Percentiles rank a stretch among this genome's conserved stretches.
Evolutionary conservation across 2,329 filamentous ascomycete genomes (phyloP).

Genomic region (Eurotiales sp.): DNA sequence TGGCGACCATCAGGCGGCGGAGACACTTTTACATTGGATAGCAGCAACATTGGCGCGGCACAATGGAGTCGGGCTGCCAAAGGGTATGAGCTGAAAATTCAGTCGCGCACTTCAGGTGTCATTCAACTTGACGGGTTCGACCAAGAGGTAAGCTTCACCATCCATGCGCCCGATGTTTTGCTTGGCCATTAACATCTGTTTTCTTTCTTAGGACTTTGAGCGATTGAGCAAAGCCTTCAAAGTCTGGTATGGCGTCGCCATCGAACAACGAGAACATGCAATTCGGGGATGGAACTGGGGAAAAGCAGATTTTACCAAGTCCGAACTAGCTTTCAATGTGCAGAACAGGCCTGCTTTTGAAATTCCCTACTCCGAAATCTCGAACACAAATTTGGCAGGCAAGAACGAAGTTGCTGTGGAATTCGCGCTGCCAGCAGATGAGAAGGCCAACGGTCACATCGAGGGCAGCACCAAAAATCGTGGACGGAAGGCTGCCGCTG

Average conservation of each 20-base stretch:
- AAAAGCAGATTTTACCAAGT: conserved; percentile 93
- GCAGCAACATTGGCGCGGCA: conserved; percentile 75
- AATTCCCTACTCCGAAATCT: conserved; percentile 94
- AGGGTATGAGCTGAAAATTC: conserved; percentile 89
- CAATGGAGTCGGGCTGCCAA: conserved; percentile 94
- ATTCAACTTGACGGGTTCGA: conserved; percentile 94
- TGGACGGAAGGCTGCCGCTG: conserved; percentile 85
- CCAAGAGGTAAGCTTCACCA: conserved; percentile 60
- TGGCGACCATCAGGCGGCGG: conserved; percentile 89
- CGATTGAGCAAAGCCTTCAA: conserved; percentile 91
- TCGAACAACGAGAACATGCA: conserved; percentile 91
- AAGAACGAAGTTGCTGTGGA: conserved; percentile 98
- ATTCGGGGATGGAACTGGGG: conserved; percentile 99
- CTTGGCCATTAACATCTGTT: neutral
- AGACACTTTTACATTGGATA: conserved; percentile 90
- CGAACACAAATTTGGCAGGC: conserved; percentile 94
- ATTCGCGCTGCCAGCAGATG: conserved; percentile 72
- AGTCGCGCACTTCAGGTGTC: conserved; percentile 77
- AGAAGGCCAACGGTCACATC: conserved; percentile 66
- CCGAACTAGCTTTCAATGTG: conserved; percentile 93
- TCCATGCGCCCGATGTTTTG: neutral
- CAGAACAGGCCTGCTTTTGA: conserved; percentile 96
- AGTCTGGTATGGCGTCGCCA: conserved; percentile 91
- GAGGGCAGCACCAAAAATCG: conserved; percentile 67
- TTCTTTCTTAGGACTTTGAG: conserved; percentile 67